Base-by-base conservation (phyloP, 352 stramenopile species). In the Saprolegnia diclina region DNA sequence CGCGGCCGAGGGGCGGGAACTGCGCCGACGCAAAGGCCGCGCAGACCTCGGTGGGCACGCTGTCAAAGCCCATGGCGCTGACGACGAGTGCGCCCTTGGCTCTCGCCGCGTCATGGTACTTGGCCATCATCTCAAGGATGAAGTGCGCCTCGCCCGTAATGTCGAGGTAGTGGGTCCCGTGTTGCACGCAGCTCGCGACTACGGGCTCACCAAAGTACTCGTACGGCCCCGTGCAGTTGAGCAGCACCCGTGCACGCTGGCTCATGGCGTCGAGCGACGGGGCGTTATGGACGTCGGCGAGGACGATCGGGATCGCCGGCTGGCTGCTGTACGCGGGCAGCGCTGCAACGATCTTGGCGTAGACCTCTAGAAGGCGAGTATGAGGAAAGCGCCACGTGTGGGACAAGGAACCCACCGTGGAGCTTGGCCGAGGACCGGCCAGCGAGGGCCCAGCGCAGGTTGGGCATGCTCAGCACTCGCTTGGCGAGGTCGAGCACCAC, bases 161-260 rank as follows among this genome's bases (percentile, higher is more conserved):
- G 21, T 66, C 59, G 7, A 66, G 22, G 32, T 66, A 54, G 21
- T 66, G 59, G 5, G 44, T 56, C 9, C 24, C 7, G 5, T 4
- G 19, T 10, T 26, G 19, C 18, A 66, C 38, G 59, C 59, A 66
- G 7, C 21, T 32, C 19, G 21, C 35, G 7, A 66, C 35, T 6
- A 66, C 59, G 26, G 42, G 59, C 59, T 66, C 59, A 10, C 59
- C 59, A 66, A 56, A 66, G 59, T 56, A 66, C n/a, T 22, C n/a
- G 32, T 38, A 66, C 22, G 59, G 59, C 16, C 59, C 59, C 11
- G 46, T 37, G 59, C 59, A 66, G 24, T 55, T 66, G 26, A 66
- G 42, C n/a, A 66, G 19, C 10, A 66, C 38, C 38, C 5, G 19
- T 7, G 44, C 42, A 4, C 13, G 38, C 21, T 54, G 56, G 42